These are phyloP conservation scores for Pelargonium nanum DNA, from an alignment of 345 rosid genomes.

Conservation along the genomic window DNA sequence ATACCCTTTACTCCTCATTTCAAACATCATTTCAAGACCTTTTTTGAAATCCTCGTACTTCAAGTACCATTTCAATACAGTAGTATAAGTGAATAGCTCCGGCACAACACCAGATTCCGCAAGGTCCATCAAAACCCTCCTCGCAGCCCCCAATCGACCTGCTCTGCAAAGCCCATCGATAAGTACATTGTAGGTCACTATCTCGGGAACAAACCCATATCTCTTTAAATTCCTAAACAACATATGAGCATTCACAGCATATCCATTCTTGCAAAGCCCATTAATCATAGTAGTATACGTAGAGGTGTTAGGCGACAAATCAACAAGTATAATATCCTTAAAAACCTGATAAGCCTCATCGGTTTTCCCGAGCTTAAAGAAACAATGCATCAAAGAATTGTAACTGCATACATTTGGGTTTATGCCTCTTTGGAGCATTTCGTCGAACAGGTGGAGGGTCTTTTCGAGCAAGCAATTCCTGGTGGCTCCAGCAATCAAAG, in stretches of 20 bases:
- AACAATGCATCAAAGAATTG: constrained; percentile 69
- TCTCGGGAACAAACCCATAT: constrained; percentile 44
- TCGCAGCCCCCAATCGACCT: constrained; percentile 40
- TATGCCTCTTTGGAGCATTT: constrained; percentile 56
- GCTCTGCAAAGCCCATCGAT: constrained; percentile 66
- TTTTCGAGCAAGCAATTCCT: constrained; percentile 26
- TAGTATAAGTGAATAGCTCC: constrained; percentile 61
- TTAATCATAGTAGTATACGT: constrained; percentile 64
- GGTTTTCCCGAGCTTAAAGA: constrained; percentile 52
- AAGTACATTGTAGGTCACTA: constrained; percentile 62
- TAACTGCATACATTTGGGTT: constrained; percentile 76
- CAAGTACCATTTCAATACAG: constrained; percentile 55
- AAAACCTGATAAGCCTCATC: constrained; percentile 56
- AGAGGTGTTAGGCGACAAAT: constrained; percentile 28
- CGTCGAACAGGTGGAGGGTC: constrained; percentile 60
- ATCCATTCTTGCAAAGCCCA: constrained; percentile 72
- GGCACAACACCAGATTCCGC: constrained; percentile 40
- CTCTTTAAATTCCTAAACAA: constrained; percentile 41
- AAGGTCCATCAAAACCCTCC: constrained; percentile 48
- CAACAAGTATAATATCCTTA: constrained; percentile 25
- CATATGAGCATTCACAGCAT: constrained; percentile 36
- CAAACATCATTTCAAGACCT: constrained; percentile 46
- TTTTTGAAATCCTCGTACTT: constrained; percentile 40
- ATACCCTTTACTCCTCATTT: constrained; percentile 54
- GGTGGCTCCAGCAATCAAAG: constrained; percentile 59